These are phyloP conservation scores for Ensete glaucum DNA, from an alignment of 176 grass and related monocot genomes.

Conservation along the genomic window DNA sequence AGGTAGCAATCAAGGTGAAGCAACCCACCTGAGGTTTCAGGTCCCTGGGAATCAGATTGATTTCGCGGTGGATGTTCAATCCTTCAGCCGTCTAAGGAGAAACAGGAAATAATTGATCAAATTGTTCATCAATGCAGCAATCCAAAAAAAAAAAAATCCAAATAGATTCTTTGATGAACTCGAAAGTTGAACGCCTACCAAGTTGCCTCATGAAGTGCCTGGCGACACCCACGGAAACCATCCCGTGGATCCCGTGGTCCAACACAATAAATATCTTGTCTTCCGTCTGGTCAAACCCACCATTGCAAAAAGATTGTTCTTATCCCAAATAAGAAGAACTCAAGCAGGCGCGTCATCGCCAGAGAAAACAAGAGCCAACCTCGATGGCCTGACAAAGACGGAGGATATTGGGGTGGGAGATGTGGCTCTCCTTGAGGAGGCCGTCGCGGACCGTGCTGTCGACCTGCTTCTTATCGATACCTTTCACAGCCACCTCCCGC, in stretches of 20 bases:
- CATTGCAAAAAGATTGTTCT: neutral
- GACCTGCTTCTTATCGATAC: constrained; percentile 39
- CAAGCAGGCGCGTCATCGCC: neutral
- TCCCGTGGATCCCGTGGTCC: constrained; percentile 34
- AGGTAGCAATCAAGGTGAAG: neutral
- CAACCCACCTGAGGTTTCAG: constrained; percentile 61
- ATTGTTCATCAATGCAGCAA: neutral
- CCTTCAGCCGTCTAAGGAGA: constrained; percentile 37
- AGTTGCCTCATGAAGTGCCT: constrained; percentile 49
- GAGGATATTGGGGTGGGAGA: constrained; percentile 65
- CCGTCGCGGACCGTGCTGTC: constrained; percentile 33
- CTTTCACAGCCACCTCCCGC: constrained; percentile 53
- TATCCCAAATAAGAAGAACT: neutral
- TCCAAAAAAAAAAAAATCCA: neutral
- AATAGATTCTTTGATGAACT: neutral
- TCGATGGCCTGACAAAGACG: constrained; percentile 47
- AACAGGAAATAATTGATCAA: neutral
- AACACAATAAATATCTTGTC: constrained; percentile 42
- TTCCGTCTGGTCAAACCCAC: constrained; percentile 23
- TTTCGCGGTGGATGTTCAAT: constrained; percentile 40
- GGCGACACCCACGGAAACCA: constrained; percentile 34
- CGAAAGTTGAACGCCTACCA: constrained; percentile 16
- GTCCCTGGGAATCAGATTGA: constrained; percentile 56
- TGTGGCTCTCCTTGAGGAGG: constrained; percentile 44
- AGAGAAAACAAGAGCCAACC: constrained; percentile 6